Evolutionary conservation across 106 monocot species (phyloP).

Genomic region (Ottelia alismoides): DNA sequence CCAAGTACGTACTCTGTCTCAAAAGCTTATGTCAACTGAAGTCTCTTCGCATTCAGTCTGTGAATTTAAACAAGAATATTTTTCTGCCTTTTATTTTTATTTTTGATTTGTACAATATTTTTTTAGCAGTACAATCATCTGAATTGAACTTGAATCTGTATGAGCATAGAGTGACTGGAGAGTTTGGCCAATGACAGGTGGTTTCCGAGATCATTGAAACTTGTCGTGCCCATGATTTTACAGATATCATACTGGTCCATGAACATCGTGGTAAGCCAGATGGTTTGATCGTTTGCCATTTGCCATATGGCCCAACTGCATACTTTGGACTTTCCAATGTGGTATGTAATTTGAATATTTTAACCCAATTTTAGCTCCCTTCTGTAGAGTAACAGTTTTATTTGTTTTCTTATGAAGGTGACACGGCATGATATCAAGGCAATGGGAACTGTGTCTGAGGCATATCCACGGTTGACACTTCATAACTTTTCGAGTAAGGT

Average conservation of each 20-base stretch:
- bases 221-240: constrained; percentile 76
- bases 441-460: constrained; percentile 91
- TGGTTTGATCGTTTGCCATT: constrained; percentile 85
- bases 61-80: too few species aligned
- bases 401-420: constrained; percentile 31
- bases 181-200: constrained; percentile 64
- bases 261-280: constrained; percentile 92
- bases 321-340: constrained; percentile 92
- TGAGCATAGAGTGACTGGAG: too few species aligned
- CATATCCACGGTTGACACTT: constrained; percentile 83
- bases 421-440: constrained; percentile 91
- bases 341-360: constrained; percentile 52
- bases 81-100: too few species aligned
- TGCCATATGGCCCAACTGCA: constrained; percentile 95
- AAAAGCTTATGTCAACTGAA: too few species aligned
- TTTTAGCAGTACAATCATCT: too few species aligned
- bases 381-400: neutral
- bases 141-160: too few species aligned
- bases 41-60: too few species aligned
- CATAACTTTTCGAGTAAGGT: constrained; percentile 82
- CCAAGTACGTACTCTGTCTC: too few species aligned
- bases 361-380: neutral
- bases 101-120: too few species aligned
- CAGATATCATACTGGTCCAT: constrained; percentile 90
- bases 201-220: constrained; percentile 90